Conservation (phyloP, 768 basidiomycete species). For the Rhodotorula kratochvilovae region DNA sequence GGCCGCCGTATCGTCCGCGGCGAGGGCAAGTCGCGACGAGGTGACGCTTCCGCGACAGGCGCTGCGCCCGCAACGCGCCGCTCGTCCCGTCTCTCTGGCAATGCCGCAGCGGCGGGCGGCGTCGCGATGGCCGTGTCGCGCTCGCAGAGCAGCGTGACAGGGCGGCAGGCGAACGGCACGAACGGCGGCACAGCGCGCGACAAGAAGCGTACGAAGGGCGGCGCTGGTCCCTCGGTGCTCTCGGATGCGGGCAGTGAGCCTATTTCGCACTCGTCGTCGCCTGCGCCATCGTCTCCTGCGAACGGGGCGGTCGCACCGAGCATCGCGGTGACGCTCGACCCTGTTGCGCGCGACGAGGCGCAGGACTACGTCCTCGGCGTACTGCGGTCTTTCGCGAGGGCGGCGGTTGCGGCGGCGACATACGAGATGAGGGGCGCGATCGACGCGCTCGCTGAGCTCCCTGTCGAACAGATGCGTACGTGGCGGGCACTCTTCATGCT, state of each 20-base stretch:
- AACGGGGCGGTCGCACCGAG: background rate
- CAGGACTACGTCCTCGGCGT: constrained; percentile 79
- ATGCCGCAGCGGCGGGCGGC: background rate
- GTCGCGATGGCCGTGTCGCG: constrained; percentile 16
- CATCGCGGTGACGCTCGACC: background rate
- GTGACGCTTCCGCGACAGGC: constrained; percentile 47
- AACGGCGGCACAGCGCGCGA: constrained; percentile 3
- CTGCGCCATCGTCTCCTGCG: constrained; percentile 19
- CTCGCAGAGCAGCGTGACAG: background rate
- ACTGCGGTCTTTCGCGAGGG: constrained; percentile 73
- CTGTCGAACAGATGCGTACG: constrained; percentile 66
- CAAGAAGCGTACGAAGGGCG: constrained; percentile 35
- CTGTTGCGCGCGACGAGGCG: constrained; percentile 60
- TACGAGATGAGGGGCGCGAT: constrained; percentile 74
- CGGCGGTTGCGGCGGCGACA: constrained; percentile 65
- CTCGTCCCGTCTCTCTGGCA: constrained; percentile 59
- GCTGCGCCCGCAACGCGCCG: constrained; percentile 58
- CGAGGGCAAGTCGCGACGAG: background rate
- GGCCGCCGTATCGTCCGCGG: constrained; percentile 14
- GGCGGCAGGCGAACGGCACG: background rate
- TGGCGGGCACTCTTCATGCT: constrained; percentile 75
- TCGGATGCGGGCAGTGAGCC: constrained; percentile 20
- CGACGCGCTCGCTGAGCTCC: constrained; percentile 69
- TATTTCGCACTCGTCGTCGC: constrained; percentile 23
- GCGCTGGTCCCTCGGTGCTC: constrained; percentile 23